These are phyloP conservation scores for Leishmania guyanensis DNA, from an alignment of 208 protist genomes.

Conservation along the genomic window DNA sequence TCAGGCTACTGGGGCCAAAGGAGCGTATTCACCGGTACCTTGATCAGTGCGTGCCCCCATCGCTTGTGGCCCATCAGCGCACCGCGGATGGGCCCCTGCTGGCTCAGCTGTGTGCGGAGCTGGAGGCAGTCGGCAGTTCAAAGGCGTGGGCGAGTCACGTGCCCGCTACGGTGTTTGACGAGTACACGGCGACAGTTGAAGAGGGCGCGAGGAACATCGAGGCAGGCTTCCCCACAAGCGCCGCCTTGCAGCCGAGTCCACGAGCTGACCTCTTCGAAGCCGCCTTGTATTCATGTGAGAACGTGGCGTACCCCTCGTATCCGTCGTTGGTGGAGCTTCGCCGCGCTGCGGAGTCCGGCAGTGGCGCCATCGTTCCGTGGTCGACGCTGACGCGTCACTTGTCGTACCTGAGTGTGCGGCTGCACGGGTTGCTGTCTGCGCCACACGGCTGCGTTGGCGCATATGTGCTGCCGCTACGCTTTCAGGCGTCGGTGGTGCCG, in stretches of 20 bases:
- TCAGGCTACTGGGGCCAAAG: background rate
- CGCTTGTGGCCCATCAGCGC: slow-evolving; percentile 22
- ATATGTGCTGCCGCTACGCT: slow-evolving; percentile 37
- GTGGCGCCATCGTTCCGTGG: slow-evolving; percentile 11
- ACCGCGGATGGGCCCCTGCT: slow-evolving; percentile 12
- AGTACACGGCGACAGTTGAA: background rate
- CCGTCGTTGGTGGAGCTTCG: slow-evolving; percentile 5
- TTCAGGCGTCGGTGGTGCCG: slow-evolving; percentile 54
- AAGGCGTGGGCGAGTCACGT: slow-evolving; percentile 10
- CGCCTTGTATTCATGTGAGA: slow-evolving; percentile 14
- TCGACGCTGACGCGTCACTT: slow-evolving; percentile 20
- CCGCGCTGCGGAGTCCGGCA: background rate
- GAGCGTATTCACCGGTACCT: slow-evolving; percentile 35
- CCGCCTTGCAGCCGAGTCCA: background rate
- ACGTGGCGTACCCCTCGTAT: slow-evolving; percentile 1
- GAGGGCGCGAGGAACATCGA: background rate
- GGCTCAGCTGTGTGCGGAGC: slow-evolving; percentile 19
- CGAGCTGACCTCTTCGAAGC: background rate
- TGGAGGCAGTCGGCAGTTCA: slow-evolving; percentile 16
- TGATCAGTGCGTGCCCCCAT: slow-evolving; percentile 24
- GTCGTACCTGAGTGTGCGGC: slow-evolving; percentile 13
- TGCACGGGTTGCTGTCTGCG: slow-evolving; percentile 18
- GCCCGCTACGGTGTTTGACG: slow-evolving; percentile 8
- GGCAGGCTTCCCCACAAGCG: background rate
- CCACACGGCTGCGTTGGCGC: background rate